A percentile compares a stretch with the other conserved stretches of the same genome.
Conservation (phyloP, 225 moss, liverwort and hornwort genomes). For the Rhytidiadelphus loreus region DNA sequence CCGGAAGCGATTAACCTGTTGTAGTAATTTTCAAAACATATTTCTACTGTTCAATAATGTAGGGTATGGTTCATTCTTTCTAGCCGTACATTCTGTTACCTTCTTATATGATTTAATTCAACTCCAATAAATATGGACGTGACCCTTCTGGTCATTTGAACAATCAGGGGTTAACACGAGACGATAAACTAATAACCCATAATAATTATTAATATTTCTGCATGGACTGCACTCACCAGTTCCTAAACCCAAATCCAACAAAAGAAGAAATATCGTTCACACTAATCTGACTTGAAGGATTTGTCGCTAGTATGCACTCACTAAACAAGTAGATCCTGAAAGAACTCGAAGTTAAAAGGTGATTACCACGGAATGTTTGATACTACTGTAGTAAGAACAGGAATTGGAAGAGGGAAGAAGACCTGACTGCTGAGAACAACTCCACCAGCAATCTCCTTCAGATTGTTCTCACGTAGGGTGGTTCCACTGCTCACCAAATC, state of each 20-base stretch:
- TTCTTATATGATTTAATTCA: background rate
- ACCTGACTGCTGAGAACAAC: slow-evolving; percentile 78
- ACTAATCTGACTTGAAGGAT: background rate
- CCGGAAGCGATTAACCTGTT: background rate
- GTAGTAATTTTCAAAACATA: background rate
- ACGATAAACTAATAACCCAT: background rate
- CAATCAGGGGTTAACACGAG: background rate
- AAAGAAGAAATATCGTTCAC: background rate
- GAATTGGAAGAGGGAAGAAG: background rate
- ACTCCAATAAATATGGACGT: background rate
- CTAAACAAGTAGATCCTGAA: background rate
- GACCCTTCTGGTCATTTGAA: background rate
- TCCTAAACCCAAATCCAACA: background rate
- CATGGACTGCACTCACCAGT: background rate
- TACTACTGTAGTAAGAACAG: background rate
- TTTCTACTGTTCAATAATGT: background rate
- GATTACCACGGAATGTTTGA: background rate
- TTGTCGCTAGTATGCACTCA: background rate
- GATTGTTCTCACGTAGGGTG: slow-evolving; percentile 89
- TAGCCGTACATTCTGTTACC: background rate
- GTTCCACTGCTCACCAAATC: slow-evolving; percentile 98
- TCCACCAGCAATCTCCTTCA: slow-evolving; percentile 78
- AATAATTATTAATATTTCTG: too few species aligned
- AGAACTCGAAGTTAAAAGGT: background rate
- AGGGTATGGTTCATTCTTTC: background rate